Evolutionary conservation across 108 stramenopile species (phyloP).

Genomic region (Nitzschia putrida): DNA sequence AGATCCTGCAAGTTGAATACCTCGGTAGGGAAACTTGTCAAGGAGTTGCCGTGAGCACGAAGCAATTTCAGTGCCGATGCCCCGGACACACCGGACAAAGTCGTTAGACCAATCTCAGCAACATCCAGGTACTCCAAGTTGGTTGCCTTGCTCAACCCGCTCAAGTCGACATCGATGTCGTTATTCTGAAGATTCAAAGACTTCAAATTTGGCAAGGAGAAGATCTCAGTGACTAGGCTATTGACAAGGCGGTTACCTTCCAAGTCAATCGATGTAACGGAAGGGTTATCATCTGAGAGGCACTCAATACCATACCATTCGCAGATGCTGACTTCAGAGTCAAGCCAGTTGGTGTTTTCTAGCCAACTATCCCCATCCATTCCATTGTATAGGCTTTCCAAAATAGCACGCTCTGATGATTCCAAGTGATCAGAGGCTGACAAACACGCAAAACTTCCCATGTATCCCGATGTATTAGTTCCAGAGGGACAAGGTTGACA

Average conservation of each 20-base stretch:
- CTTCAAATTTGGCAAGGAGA: conserved; percentile 36
- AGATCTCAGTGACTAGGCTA: conserved; percentile 21
- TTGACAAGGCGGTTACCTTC: conserved; percentile 29
- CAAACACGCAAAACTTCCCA: conserved; percentile 40
- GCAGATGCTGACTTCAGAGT: conserved; percentile 47
- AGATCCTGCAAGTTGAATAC: conserved; percentile 23
- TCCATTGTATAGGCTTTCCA: conserved; percentile 49
- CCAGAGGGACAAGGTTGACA: conserved; percentile 35
- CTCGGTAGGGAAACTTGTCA: conserved; percentile 42
- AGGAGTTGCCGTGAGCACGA: conserved; percentile 59
- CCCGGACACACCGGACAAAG: conserved; percentile 44
- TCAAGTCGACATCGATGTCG: conserved; percentile 58
- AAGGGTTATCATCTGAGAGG: conserved; percentile 24
- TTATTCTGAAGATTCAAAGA: conserved; percentile 50
- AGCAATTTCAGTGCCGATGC: conserved; percentile 53
- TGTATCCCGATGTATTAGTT: conserved; percentile 27
- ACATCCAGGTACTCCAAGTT: conserved; percentile 44
- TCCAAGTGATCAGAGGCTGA: conserved; percentile 22
- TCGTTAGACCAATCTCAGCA: conserved; percentile 31
- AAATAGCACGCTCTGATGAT: conserved; percentile 50
- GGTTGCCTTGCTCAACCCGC: conserved; percentile 55
- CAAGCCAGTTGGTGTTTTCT: conserved; percentile 39
- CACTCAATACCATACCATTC: conserved; percentile 61
- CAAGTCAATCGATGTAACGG: conserved; percentile 44
- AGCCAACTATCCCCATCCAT: conserved; percentile 47